Base-by-base conservation (phyloP, 192 early-diverging fungal genomes). In the Globomyces pollinis-pini region DNA sequence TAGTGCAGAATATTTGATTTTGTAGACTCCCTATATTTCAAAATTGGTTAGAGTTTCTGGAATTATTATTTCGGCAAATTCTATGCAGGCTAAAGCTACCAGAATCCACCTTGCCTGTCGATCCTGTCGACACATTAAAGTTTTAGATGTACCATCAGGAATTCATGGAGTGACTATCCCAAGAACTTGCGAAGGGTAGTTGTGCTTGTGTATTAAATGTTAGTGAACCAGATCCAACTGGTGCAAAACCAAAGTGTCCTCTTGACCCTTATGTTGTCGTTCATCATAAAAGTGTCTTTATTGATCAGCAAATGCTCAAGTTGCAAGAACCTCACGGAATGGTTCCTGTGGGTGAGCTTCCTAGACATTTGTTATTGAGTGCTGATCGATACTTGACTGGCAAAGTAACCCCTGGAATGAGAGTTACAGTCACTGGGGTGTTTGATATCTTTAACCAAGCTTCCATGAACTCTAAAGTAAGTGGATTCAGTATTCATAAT, bases 291-390 rank as follows among this genome's bases (percentile, higher is more conserved):
- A 94, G 86, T 67, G 80, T 72, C 61, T 99, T 96, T 74, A 86
- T 98, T 24, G 96, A 99, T 76, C 89, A 92, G 66, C 96, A 99
- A 74, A 84, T 85, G 5, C 77, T 99, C 55, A 99, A 99, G 71
- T 79, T 99, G 51, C 96, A 99, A 67, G 96, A 99, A 69, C 84
- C 91, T 13, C 91, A 92, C 8, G 96, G 94, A 49, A 88, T 94
- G 70, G 91, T 99, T 12, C 96, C 96, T 2, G 91, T 96, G 0
- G 96, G 96, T 62, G 96, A 99, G 68, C 77, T 99, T 33, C 96
- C 96, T 33, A 86, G 96, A 28, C 94, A 97, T 69, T 87, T 92
- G 23, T 75, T 91, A 0, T 70, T 99, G 54, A 91, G 84, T 72
- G 87, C 87, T 1, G 96, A 99, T 69, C 81, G 86, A 57, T 85